A percentile compares a stretch with the other conserved stretches of the same genome.
These are phyloP conservation scores for Aspergillus ibericus DNA, from an alignment of 2,329 filamentous ascomycete species.

Conservation along the genomic window DNA sequence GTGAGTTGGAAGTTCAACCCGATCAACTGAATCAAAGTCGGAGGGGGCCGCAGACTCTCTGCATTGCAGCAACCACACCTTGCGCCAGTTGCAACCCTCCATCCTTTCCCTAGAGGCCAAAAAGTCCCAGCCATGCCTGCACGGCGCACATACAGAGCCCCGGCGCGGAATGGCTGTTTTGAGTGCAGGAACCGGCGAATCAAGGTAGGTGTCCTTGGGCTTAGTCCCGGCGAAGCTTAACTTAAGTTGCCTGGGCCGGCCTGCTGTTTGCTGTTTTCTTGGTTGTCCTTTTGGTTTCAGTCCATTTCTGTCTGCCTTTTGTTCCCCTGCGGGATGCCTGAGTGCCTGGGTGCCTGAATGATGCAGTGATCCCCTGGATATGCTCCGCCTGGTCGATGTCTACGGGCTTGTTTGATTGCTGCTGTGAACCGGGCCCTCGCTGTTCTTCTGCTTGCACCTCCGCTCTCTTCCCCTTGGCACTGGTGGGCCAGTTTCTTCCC, in stretches of 20 bases:
- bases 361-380: background rate
- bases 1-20: too few species aligned
- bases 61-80: background rate
- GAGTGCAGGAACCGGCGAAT: slow-evolving; percentile 21
- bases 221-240: background rate
- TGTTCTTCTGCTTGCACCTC: background rate
- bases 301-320: background rate
- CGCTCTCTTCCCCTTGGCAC: background rate
- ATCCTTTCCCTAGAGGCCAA: background rate
- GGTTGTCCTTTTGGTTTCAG: background rate
- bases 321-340: background rate
- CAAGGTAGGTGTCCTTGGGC: slow-evolving; percentile 21
- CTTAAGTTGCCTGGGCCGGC: background rate
- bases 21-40: too few species aligned
- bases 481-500: background rate
- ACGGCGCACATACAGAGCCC: slow-evolving; percentile 15
- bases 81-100: background rate
- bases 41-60: background rate
- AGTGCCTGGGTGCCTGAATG: slow-evolving; percentile 1
- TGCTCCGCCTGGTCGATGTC: background rate
- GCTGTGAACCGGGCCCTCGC: background rate
- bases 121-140: slow-evolving; percentile 18
- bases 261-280: slow-evolving; percentile 2
- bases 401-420: background rate
- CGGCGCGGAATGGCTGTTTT: slow-evolving; percentile 19